Base-by-base conservation (phyloP, 805 yeast species). In the Suhomyces tanzawaensis region DNA sequence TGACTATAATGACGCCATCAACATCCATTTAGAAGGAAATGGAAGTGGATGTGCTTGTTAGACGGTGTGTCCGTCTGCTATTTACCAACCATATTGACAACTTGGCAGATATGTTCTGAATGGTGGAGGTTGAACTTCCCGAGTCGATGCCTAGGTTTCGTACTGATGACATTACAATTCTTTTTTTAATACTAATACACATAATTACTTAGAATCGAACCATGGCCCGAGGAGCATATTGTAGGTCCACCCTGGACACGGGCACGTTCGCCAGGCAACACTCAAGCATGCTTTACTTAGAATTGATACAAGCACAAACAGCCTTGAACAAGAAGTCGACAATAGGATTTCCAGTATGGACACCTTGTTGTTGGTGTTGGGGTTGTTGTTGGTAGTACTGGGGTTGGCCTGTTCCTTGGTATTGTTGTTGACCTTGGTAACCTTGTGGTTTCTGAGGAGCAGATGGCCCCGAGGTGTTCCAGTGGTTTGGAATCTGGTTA, bases 1-100 rank as follows among this genome's bases (percentile, higher is more conserved):
- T 54, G 98, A 91, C 63, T 91, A 89, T 61, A 85, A 93, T 33
- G 98, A 91, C 63, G 97, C 98, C 17, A 91, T 91, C 47, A 91
- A 91, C 62, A 91, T 91, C 53, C 93, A 88, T 58, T 76, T 91
- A 52, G 97, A 90, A 57, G 83, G 82, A 39, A 96, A 89, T 39
- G 60, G 74, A 26, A 70, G 82, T 38, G 77, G 82, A 6, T 89
- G 96, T 69, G 81, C 79, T 17, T 88, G 96, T 62, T 87, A 53
- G 30, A 21, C 22, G 35, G 52, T 58, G 30, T n/a, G n/a, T n/a
- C n/a, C n/a, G n/a, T n/a, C n/a, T n/a, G n/a, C n/a, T n/a, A n/a
- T n/a, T n/a, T n/a, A n/a, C n/a, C n/a, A n/a, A n/a, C n/a, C n/a
- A n/a, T n/a, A n/a, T n/a, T n/a, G n/a, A n/a, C n/a, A n/a, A n/a